A percentile compares a stretch with the other conserved stretches of the same genome.
These are phyloP conservation scores for Annulohypoxylon bovei DNA, from an alignment of 495 filamentous ascomycete genomes.

Conservation along the genomic window DNA sequence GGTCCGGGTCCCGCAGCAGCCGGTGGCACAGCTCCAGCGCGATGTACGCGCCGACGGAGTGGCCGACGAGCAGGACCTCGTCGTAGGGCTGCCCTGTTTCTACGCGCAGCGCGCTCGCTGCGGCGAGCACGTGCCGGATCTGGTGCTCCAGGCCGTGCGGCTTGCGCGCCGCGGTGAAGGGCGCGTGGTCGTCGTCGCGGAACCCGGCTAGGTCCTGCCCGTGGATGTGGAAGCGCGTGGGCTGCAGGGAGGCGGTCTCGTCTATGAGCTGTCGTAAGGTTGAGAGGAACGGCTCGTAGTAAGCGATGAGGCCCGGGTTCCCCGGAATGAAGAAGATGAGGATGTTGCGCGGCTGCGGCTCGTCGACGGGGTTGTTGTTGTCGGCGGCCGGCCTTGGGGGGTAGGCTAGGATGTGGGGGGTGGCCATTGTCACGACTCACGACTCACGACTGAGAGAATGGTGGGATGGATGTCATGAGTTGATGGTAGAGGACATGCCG, in stretches of 20 bases:
- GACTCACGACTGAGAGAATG: background rate
- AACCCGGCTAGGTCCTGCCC: conserved; percentile 82
- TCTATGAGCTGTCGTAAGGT: conserved; percentile 52
- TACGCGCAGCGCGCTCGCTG: conserved; percentile 28
- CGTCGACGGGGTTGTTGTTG: background rate
- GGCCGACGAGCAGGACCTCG: conserved; percentile 79
- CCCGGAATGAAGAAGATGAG: conserved; percentile 78
- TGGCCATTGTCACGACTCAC: conserved; percentile 2
- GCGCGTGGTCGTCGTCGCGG: conserved; percentile 56
- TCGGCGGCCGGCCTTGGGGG: conserved; percentile 21
- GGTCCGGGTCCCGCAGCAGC: conserved; percentile 48
- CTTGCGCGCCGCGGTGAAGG: conserved; percentile 47
- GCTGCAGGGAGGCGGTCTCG: conserved; percentile 30
- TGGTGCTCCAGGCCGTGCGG: conserved; percentile 70
- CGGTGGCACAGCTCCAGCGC: conserved; percentile 74
- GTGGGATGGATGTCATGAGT: background rate
- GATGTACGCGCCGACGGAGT: conserved; percentile 85
- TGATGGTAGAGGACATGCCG: background rate
- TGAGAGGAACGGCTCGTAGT: conserved; percentile 77
- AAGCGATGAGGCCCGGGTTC: conserved; percentile 85
- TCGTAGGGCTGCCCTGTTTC: conserved; percentile 46
- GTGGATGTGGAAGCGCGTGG: conserved; percentile 63
- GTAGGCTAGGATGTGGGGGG: conserved; percentile 30
- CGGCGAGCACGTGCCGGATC: conserved; percentile 57
- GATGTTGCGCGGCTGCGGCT: conserved; percentile 29